These are phyloP conservation scores for Phoenix roebelenii DNA, from an alignment of 176 grass and related monocot genomes.

Conservation along the genomic window DNA sequence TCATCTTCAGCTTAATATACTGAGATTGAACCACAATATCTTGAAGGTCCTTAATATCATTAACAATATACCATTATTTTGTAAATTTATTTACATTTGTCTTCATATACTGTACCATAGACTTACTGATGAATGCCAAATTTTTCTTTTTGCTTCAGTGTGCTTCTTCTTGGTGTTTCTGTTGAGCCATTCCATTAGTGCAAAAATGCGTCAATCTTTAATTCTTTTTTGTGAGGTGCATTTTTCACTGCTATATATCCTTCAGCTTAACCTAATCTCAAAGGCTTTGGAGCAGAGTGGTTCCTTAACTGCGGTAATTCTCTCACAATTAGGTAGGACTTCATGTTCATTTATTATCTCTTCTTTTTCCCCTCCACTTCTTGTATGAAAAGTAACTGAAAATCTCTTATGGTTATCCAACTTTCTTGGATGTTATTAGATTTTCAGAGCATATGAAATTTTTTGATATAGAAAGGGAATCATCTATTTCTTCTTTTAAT, in stretches of 20 bases:
- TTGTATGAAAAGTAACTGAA: too few species aligned
- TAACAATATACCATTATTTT: too few species aligned
- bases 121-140: background rate
- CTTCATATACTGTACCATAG: slow-evolving; percentile 3
- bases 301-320: slow-evolving; percentile 61
- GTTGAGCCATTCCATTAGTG: slow-evolving; percentile 69
- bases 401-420: too few species aligned
- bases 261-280: slow-evolving; percentile 87
- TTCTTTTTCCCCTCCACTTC: background rate
- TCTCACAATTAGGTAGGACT: slow-evolving; percentile 79
- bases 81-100: too few species aligned
- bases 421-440: too few species aligned
- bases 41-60: too few species aligned
- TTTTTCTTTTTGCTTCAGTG: slow-evolving; percentile 42
- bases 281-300: slow-evolving; percentile 53
- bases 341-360: slow-evolving; percentile 18
- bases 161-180: slow-evolving; percentile 96
- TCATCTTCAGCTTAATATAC: too few species aligned
- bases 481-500: too few species aligned
- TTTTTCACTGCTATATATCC: slow-evolving; percentile 88
- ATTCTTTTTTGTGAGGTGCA: slow-evolving; percentile 84
- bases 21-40: too few species aligned
- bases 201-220: slow-evolving; percentile 67
- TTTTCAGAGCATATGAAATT: too few species aligned
- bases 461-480: too few species aligned